Evolutionary conservation across 2,329 filamentous ascomycete species (phyloP).

Genomic region (Ceratocystis diversiconidia): DNA sequence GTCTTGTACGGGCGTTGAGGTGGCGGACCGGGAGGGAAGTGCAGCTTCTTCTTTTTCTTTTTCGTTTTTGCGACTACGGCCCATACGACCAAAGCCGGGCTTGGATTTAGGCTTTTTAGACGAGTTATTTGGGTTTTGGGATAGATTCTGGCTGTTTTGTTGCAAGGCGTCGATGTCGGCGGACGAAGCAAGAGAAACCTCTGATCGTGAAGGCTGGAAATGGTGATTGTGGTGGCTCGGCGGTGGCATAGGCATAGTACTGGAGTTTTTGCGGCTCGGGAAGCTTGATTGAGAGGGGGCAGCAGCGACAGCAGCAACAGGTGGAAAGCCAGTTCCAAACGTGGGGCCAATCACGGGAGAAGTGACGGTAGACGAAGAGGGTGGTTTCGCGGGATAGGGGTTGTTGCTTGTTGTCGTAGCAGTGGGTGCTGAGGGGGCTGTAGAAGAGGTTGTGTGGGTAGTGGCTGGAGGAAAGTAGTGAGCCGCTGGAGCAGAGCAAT

Average conservation of each 20-base stretch:
- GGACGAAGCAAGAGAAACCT: slow-evolving; percentile 38
- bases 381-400: not conserved
- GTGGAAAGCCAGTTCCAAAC: slow-evolving; percentile 4
- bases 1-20: slow-evolving; percentile 14
- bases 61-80: slow-evolving; percentile 38
- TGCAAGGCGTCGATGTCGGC: slow-evolving; percentile 31
- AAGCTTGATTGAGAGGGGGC: slow-evolving; percentile 18
- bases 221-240: slow-evolving; percentile 28
- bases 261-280: slow-evolving; percentile 18
- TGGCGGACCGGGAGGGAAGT: slow-evolving; percentile 12
- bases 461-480: slow-evolving; percentile 24
- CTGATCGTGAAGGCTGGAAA: slow-evolving; percentile 35
- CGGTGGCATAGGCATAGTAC: slow-evolving; percentile 8
- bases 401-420: not conserved
- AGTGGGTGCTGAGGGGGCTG: not conserved
- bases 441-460: slow-evolving; percentile 19
- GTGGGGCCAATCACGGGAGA: not conserved
- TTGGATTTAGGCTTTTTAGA: slow-evolving; percentile 40
- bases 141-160: not conserved
- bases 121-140: not conserved
- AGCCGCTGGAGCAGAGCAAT: slow-evolving; percentile 19
- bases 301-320: not conserved
- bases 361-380: slow-evolving; percentile 2
- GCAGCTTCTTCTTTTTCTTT: slow-evolving; percentile 33
- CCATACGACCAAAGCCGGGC: slow-evolving; percentile 36